These are phyloP conservation scores for Mycena galericulata DNA, from an alignment of 768 basidiomycete genomes.

Conservation along the genomic window DNA sequence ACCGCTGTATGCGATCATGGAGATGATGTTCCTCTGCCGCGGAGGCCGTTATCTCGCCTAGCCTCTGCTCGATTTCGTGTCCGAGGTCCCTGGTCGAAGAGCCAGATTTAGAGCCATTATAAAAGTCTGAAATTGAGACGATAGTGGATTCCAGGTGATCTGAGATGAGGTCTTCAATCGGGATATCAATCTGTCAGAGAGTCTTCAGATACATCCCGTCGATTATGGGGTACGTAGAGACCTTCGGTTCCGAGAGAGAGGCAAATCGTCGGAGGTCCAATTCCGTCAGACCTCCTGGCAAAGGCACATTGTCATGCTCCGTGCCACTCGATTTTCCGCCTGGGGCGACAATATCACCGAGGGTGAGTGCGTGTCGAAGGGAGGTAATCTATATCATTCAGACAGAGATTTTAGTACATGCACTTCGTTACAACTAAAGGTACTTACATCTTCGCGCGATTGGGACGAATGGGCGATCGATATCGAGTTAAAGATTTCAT, in stretches of 20 bases:
- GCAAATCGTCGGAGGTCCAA: conserved; percentile 18
- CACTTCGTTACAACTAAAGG: not conserved
- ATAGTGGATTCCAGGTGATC: conserved; percentile 16
- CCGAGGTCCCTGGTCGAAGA: not conserved
- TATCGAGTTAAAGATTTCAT: conserved; percentile 9
- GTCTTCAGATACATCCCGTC: not conserved
- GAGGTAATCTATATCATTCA: conserved; percentile 5
- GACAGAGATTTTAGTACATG: not conserved
- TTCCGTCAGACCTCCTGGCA: conserved; percentile 11
- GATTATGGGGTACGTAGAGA: not conserved
- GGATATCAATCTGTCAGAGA: not conserved
- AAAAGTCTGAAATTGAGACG: conserved; percentile 12
- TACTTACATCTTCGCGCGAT: conserved; percentile 16
- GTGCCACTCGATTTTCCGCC: not conserved
- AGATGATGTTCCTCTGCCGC: not conserved
- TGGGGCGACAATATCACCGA: not conserved
- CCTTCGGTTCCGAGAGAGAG: not conserved
- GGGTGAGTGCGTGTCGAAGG: not conserved
- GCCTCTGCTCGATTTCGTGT: not conserved
- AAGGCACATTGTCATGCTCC: not conserved
- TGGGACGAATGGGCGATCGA: not conserved
- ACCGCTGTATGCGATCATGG: conserved; percentile 10
- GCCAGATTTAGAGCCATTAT: not conserved
- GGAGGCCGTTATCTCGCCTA: not conserved
- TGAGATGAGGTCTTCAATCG: conserved; percentile 10